These are phyloP conservation scores for Penicillium robsamsonii DNA, from an alignment of 495 filamentous ascomycete species.

Conservation along the genomic window DNA sequence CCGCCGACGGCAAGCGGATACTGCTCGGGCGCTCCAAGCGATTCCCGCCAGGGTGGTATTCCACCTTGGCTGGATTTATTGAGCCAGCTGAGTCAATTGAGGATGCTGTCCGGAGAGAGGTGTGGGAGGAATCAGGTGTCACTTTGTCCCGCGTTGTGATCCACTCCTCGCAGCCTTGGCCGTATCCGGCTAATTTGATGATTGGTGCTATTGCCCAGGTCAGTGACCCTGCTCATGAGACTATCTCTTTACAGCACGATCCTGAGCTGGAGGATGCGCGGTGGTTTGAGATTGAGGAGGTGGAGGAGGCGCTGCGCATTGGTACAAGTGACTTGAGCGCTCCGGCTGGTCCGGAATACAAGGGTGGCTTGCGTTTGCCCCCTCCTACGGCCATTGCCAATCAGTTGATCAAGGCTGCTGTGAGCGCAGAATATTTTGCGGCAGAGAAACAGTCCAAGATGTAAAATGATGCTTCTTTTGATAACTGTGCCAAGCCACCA, in stretches of 20 bases:
- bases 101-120: slow-evolving; percentile 90
- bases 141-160: slow-evolving; percentile 82
- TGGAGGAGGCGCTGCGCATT: slow-evolving; percentile 57
- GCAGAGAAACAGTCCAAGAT: slow-evolving; percentile 37
- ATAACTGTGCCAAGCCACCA: neutral
- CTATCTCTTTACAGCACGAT: slow-evolving; percentile 79
- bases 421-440: slow-evolving; percentile 48
- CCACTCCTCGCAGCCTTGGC: slow-evolving; percentile 91
- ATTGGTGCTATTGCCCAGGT: slow-evolving; percentile 86
- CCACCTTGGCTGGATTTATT: slow-evolving; percentile 88
- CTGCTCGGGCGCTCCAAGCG: slow-evolving; percentile 82
- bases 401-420: slow-evolving; percentile 58
- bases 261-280: slow-evolving; percentile 85
- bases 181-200: slow-evolving; percentile 88
- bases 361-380: slow-evolving; percentile 67
- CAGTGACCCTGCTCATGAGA: slow-evolving; percentile 73
- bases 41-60: slow-evolving; percentile 84
- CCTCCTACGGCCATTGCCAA: slow-evolving; percentile 79
- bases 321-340: slow-evolving; percentile 69
- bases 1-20: slow-evolving; percentile 66
- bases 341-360: slow-evolving; percentile 60
- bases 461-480: slow-evolving; percentile 13
- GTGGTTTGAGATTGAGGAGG: slow-evolving; percentile 68
- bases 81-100: slow-evolving; percentile 94
- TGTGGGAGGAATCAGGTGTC: slow-evolving; percentile 94